Evolutionary conservation across 2,329 filamentous ascomycete genomes (phyloP).

Genomic region (Ceratocystis papillata): DNA sequence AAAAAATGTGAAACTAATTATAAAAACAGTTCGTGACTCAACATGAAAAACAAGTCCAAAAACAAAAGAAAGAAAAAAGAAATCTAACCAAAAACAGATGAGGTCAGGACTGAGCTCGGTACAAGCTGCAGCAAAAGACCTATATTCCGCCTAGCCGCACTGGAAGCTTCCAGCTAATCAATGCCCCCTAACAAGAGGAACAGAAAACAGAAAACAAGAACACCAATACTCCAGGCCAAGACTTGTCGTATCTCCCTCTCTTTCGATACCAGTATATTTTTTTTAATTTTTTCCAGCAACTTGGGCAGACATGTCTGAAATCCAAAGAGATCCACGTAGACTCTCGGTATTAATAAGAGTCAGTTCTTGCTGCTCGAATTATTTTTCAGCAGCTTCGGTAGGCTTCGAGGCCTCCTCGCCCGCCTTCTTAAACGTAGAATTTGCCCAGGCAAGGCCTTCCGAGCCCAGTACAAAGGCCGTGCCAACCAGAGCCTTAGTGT

Average conservation of each 20-base stretch:
- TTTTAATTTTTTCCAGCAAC: neutral
- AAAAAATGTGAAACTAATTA: no score
- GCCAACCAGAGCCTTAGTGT: constrained; percentile 58
- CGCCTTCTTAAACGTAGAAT: constrained; percentile 53
- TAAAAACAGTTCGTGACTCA: no score
- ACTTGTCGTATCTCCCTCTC: neutral
- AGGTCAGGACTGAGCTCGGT: neutral
- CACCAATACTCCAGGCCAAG: constrained; percentile 15
- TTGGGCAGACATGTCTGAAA: neutral
- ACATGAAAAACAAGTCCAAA: neutral
- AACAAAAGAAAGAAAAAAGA: neutral
- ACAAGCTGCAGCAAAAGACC: neutral
- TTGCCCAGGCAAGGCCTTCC: constrained; percentile 53
- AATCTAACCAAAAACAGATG: constrained; percentile 9
- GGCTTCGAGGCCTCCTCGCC: constrained; percentile 34
- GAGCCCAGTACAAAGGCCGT: constrained; percentile 56
- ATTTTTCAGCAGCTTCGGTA: neutral
- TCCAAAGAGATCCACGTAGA: no score
- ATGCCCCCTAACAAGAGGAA: constrained; percentile 19
- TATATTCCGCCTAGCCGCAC: neutral
- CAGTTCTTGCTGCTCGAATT: neutral
- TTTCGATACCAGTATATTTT: neutral
- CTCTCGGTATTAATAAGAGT: no score
- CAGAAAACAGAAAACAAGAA: constrained; percentile 20
- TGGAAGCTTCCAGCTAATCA: neutral